phyloP scores from a whole-genome alignment of 2,329 filamentous ascomycete genomes.

The Neonectria magnoliae region DNA sequence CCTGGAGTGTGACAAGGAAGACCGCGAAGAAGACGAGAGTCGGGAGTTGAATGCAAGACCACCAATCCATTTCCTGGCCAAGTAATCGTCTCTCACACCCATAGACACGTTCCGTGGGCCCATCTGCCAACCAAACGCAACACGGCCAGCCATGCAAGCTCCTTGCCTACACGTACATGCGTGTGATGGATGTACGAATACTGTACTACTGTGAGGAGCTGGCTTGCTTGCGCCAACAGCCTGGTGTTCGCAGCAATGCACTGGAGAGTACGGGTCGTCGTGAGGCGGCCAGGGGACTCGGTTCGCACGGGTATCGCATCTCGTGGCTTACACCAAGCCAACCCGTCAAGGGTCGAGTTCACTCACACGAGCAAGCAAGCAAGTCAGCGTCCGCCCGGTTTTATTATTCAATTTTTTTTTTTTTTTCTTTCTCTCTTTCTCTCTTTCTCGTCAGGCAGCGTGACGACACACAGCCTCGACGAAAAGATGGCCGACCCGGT shows the following conservation, averaged over 20 bases:
- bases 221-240: neutral
- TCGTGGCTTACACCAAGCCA: conserved; percentile 1
- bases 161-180: neutral
- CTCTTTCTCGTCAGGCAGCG: conserved; percentile 24
- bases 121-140: neutral
- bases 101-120: neutral
- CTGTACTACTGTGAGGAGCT: neutral
- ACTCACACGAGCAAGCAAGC: conserved; percentile 23
- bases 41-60: conserved; percentile 14
- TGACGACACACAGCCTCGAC: conserved; percentile 43
- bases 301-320: neutral
- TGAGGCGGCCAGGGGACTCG: neutral
- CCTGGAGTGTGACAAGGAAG: conserved; percentile 2
- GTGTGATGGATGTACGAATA: neutral
- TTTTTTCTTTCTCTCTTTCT: neutral
- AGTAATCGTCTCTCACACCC: conserved; percentile 8
- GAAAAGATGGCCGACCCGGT: conserved; percentile 29
- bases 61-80: conserved; percentile 6
- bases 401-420: neutral
- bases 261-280: neutral
- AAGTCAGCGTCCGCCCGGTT: neutral
- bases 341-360: conserved; percentile 37
- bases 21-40: neutral
- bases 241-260: neutral
- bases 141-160: neutral